Evolutionary conservation across 768 basidiomycete genomes (phyloP).

Genomic region (Boletus sensibilis): DNA sequence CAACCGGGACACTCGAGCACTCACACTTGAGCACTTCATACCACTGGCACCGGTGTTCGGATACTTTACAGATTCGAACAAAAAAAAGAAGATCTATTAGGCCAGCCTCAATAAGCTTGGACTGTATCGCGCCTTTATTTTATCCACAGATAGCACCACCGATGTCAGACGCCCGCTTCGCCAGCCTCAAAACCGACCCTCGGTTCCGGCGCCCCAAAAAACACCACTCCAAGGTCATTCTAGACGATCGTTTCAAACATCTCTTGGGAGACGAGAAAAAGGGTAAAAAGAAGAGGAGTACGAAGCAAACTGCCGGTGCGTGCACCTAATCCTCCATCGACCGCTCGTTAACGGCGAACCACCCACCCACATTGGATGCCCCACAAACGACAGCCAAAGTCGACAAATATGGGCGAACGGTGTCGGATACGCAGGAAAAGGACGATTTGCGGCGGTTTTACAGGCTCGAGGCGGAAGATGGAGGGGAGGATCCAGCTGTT

Average conservation of each 20-base stretch:
- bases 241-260: conserved; percentile 90
- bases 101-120: neutral
- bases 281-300: conserved; percentile 37
- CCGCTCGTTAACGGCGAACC: neutral
- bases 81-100: no score
- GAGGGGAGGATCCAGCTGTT: conserved; percentile 20
- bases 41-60: no score
- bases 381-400: conserved; percentile 47
- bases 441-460: conserved; percentile 83
- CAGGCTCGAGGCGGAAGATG: conserved; percentile 50
- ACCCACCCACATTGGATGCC: neutral
- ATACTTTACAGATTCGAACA: no score
- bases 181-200: conserved; percentile 84
- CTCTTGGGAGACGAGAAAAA: conserved; percentile 57
- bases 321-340: neutral
- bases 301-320: conserved; percentile 28
- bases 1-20: no score
- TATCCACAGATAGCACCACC: neutral
- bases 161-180: conserved; percentile 85
- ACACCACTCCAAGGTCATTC: conserved; percentile 74
- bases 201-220: conserved; percentile 86
- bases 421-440: conserved; percentile 66
- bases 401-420: conserved; percentile 85
- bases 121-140: neutral
- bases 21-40: no score